phyloP scores from a whole-genome alignment of 495 filamentous ascomycete species.

The Aspergillus bridgeri region DNA sequence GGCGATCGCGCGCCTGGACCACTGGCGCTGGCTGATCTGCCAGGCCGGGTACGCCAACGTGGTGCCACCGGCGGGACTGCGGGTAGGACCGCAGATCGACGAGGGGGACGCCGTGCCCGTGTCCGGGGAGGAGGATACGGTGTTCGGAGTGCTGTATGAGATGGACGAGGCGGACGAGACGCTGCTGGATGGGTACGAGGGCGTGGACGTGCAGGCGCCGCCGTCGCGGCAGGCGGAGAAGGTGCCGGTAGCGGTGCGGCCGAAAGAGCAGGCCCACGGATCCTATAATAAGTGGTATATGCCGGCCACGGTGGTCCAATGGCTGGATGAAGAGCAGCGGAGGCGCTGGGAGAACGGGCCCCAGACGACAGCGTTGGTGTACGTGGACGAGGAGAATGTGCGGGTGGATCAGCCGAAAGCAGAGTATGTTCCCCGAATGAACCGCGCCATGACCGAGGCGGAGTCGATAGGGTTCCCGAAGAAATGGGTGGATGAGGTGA shows the following conservation, averaged over 20 bases:
- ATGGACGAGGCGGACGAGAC: slow-evolving; percentile 40
- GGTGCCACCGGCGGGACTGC: slow-evolving; percentile 34
- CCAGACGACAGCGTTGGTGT: slow-evolving; percentile 47
- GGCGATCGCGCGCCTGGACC: slow-evolving; percentile 43
- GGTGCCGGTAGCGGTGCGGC: slow-evolving; percentile 41
- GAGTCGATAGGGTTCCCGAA: slow-evolving; percentile 51
- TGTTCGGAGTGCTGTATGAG: slow-evolving; percentile 61
- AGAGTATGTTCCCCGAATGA: slow-evolving; percentile 69
- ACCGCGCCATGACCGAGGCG: slow-evolving; percentile 62
- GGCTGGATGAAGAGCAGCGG: slow-evolving; percentile 29
- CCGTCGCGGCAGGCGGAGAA: slow-evolving; percentile 8
- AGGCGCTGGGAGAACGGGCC: slow-evolving; percentile 32
- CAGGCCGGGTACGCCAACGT: slow-evolving; percentile 68
- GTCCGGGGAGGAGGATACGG: slow-evolving; percentile 30
- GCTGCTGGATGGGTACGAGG: slow-evolving; percentile 43
- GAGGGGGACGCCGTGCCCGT: slow-evolving; percentile 19
- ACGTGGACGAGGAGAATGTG: slow-evolving; percentile 48
- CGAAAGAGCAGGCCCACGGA: slow-evolving; percentile 33
- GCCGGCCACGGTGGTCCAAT: slow-evolving; percentile 27
- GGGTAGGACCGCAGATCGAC: slow-evolving; percentile 22
- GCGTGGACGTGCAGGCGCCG: slow-evolving; percentile 28
- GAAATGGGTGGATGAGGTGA: slow-evolving; percentile 52
- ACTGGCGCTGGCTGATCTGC: slow-evolving; percentile 66
- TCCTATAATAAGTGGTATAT: slow-evolving; percentile 43
- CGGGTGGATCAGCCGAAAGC: slow-evolving; percentile 39